Evolutionary conservation across 139 green algal species (phyloP), one percentile per base, ranked within the genome.

Genomic region (Picochlorum sp.): DNA sequence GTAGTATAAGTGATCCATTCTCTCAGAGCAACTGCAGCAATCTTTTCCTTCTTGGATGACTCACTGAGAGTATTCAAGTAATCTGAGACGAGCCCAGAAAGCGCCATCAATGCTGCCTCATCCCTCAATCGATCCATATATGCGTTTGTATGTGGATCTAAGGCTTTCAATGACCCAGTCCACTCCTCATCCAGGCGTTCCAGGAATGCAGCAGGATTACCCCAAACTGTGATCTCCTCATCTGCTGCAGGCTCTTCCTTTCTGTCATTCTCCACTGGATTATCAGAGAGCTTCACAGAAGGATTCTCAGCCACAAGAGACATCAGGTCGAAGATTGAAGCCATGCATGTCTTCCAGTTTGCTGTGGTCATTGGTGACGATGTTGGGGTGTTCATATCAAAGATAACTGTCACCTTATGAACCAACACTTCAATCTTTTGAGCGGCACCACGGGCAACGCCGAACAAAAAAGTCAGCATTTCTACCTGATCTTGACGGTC

Each of bases 131-230:
- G 80, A 28, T 86, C 72, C 74, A 99, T 79, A 81, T 97, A 99
- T 79, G 94, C 86, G 66, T 97, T 83, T 24, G 90, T 97, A 79
- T 99, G 93, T 0, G 94, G 91, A 71, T 99, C 94, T 16, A 91
- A 88, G 10, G 91, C 79, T 86, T 98, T 95, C 58, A 98, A 76
- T 65, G 78, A 91, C 76, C 59, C 55, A 75, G 96, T 98, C 82
- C 96, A 98, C 62, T 99, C 94, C 54, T 99, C 94, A 57, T 99
- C 94, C 50, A 98, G 81, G 11, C 94, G 77, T 83, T 99, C 94
- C 44, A 97, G 62, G 64, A 93, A 96, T 1, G 85, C 89, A 45
- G 93, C 85, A 50, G 97, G 67, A 79, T 96, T 97, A 72, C 94
- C 92, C 83, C 83, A 95, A 20, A 98, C 87, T 10, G n/a, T 9